Evolutionary conservation across 768 basidiomycete genomes (phyloP), one percentile per base, ranked within the genome.

Genomic region (Neoboletus subvelutipes): DNA sequence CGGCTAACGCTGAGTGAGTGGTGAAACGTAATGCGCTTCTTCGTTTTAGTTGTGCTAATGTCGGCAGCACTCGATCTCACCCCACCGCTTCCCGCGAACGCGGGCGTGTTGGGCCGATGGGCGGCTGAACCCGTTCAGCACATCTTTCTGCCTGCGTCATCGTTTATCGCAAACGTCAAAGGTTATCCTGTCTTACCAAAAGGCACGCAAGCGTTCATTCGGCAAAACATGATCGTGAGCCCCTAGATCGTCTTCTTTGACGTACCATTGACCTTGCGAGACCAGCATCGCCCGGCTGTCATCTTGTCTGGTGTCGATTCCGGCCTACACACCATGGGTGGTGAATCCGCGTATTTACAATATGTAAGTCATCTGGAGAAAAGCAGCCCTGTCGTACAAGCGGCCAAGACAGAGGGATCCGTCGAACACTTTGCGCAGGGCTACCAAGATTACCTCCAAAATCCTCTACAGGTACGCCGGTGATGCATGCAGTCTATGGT

Each of bases 121-220:
- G 81, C 86, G 3, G 92, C 97, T 7, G 97, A 99, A 71, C 89
- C 94, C 8, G 86, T 95, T n/a, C 83, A 85, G 34, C 83, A 93
- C 67, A 80, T 99, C 53, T 90, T 92, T 72, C 77, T 98, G 2
- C 94, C 97, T 5, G 86, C 94, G 0, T 85, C 90, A 13, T 83
- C 93, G 5, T 99, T 98, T 72, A 94, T 98, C 65, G 86, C 94
- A 12, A 99, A 99, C 71, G 82, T 86, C 50, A 96, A 97, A 75
- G 96, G 94, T 3, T 99, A 97, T 71, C 97, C 97, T 0, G 97
- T 99, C 7, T 82, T 99, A 18, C 90, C 92, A 13, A 98, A 98
- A 73, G 86, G 87, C 11, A 90, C 93, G 3, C 97, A 99, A 65
- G 81, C 82, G 1, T 98, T 99, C 76, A 83, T 98, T 53, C 86